phyloP scores from a whole-genome alignment of 1,139 yeast species.

The Scheffersomyces illinoinensis region DNA sequence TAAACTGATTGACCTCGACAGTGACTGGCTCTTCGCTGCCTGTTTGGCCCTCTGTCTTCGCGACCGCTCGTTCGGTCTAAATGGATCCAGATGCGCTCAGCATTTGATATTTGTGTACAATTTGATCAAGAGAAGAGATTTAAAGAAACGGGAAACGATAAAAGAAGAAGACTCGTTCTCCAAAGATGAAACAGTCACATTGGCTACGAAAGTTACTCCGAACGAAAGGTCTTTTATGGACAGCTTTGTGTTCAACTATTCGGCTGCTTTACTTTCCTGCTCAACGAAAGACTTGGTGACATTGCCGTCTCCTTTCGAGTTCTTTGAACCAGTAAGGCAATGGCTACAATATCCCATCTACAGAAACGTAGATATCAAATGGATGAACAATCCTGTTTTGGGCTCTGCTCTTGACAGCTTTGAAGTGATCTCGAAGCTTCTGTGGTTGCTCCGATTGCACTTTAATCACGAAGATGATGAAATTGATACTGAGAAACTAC shows the following conservation, averaged over 20 bases:
- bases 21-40: conserved; percentile 36
- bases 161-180: conserved; percentile 11
- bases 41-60: conserved; percentile 34
- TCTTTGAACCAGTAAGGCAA: conserved; percentile 27
- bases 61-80: conserved; percentile 27
- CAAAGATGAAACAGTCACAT: neutral
- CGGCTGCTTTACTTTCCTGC: conserved; percentile 26
- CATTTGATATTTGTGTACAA: conserved; percentile 21
- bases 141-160: conserved; percentile 12
- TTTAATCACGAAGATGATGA: conserved; percentile 6
- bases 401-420: conserved; percentile 19
- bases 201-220: conserved; percentile 13
- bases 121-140: conserved; percentile 12
- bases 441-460: conserved; percentile 35
- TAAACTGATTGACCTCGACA: conserved; percentile 13
- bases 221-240: conserved; percentile 34
- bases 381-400: conserved; percentile 17
- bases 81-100: conserved; percentile 26
- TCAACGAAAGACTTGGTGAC: conserved; percentile 20
- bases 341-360: conserved; percentile 31
- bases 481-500: conserved; percentile 2
- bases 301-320: conserved; percentile 35
- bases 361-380: conserved; percentile 14
- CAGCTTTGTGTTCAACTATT: conserved; percentile 37
- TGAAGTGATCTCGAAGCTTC: conserved; percentile 39